Conservation (phyloP, 257 asterid genomes). For the Buddleja alternifolia region DNA sequence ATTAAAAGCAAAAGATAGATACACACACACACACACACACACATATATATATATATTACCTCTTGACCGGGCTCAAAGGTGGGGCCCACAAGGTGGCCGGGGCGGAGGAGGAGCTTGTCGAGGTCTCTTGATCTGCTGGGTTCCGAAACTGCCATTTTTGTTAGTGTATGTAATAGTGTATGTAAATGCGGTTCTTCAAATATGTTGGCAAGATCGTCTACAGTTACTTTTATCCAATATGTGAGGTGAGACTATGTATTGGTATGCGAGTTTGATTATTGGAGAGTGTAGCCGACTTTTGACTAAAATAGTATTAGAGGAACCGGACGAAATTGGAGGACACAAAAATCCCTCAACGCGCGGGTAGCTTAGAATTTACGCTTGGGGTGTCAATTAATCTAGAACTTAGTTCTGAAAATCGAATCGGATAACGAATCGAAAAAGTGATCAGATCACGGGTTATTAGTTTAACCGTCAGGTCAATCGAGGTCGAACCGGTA, state of each 20-base stretch:
- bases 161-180: conserved; percentile 13
- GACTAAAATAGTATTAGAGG: no score
- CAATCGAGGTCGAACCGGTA: no score
- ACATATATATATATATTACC: no score
- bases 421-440: no score
- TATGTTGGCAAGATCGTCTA: conserved; percentile 31
- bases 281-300: no score
- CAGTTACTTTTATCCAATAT: conserved; percentile 24
- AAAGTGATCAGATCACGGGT: no score
- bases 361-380: conserved; percentile 51
- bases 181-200: conserved; percentile 32
- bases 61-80: conserved; percentile 76
- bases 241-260: neutral
- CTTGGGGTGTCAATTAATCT: conserved; percentile 23
- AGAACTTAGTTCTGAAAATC: no score
- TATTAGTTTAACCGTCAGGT: no score
- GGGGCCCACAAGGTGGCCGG: conserved; percentile 81
- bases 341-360: no score
- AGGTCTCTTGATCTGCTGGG: conserved; percentile 96
- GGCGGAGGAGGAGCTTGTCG: conserved; percentile 90
- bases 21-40: no score
- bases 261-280: neutral
- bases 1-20: neutral
- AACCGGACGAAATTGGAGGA: no score
- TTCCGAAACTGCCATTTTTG: conserved; percentile 64